These are phyloP conservation scores for Lodderomyces metapsilosis DNA, from an alignment of 1,139 yeast species.

Conservation along the genomic window DNA sequence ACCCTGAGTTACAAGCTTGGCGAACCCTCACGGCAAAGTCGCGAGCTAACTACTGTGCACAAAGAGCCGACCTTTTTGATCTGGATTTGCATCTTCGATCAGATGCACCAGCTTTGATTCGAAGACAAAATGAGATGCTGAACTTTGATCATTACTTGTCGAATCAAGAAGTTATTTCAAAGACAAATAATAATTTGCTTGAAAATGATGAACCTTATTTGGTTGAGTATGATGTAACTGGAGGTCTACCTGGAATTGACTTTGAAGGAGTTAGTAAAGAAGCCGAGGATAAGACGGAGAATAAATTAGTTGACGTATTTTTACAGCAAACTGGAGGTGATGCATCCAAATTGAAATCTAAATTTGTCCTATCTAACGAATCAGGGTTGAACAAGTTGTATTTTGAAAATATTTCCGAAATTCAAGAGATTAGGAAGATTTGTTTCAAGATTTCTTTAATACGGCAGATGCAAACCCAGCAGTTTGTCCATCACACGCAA, in stretches of 20 bases:
- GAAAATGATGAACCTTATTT: constrained; percentile 68
- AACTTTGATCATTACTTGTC: constrained; percentile 50
- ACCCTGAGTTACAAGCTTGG: constrained; percentile 78
- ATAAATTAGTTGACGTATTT: constrained; percentile 39
- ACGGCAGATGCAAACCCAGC: constrained; percentile 87
- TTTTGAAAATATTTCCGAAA: constrained; percentile 65
- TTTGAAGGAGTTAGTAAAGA: constrained; percentile 52
- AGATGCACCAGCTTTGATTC: constrained; percentile 65
- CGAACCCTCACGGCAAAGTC: constrained; percentile 75
- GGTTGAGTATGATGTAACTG: constrained; percentile 79
- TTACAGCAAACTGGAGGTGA: constrained; percentile 32
- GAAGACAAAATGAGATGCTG: constrained; percentile 61
- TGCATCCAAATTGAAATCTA: constrained; percentile 25
- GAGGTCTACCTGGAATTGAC: constrained; percentile 71
- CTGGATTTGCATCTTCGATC: constrained; percentile 54
- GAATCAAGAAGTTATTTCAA: constrained; percentile 40
- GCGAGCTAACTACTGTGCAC: constrained; percentile 71
- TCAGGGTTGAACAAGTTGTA: constrained; percentile 63
- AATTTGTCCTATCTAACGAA: constrained; percentile 35
- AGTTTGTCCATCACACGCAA: constrained; percentile 71
- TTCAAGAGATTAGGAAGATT: constrained; percentile 83
- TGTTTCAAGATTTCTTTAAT: constrained; percentile 88
- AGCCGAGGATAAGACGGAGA: constrained; percentile 49
- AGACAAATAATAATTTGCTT: constrained; percentile 41
- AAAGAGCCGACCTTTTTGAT: constrained; percentile 65